These are phyloP conservation scores for Ambrosia artemisiifolia DNA, from an alignment of 129 eudicot species.

Conservation along the genomic window DNA sequence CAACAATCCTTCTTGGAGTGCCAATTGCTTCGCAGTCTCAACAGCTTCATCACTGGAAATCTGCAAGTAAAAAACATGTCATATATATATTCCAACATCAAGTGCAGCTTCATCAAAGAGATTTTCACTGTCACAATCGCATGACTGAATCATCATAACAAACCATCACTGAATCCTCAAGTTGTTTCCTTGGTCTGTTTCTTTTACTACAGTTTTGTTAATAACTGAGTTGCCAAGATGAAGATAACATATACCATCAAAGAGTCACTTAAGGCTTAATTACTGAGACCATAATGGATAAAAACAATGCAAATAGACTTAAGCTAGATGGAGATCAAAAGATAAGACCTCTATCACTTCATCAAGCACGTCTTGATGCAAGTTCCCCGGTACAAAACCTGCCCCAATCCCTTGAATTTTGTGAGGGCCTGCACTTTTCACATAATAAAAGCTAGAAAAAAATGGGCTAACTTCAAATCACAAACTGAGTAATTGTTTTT, in stretches of 20 bases:
- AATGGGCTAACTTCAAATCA: constrained; percentile 17
- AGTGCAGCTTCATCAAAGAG: no score
- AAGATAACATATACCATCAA: neutral
- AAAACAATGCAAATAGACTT: neutral
- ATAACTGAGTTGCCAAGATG: neutral
- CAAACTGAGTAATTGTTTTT: neutral
- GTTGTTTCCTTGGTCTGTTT: neutral
- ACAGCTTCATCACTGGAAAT: constrained; percentile 94
- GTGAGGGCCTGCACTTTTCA: constrained; percentile 96
- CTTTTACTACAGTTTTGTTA: constrained; percentile 15
- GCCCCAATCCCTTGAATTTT: constrained; percentile 99
- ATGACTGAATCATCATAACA: no score
- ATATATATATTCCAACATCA: neutral
- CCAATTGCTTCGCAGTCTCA: constrained; percentile 91
- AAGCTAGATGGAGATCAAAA: no score
- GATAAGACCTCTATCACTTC: constrained; percentile 90
- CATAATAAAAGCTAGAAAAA: constrained; percentile 44
- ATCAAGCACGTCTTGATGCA: constrained; percentile 78
- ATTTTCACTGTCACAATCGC: no score
- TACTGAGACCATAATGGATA: neutral
- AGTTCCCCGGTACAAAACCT: constrained; percentile 94
- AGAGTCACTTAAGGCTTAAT: neutral
- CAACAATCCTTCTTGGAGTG: constrained; percentile 94
- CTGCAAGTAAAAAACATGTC: constrained; percentile 31
- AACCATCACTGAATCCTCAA: no score